Evolutionary conservation across 257 asterid species (phyloP), one percentile per base, ranked within the genome.

Genomic region (Penstemon eatonii): DNA sequence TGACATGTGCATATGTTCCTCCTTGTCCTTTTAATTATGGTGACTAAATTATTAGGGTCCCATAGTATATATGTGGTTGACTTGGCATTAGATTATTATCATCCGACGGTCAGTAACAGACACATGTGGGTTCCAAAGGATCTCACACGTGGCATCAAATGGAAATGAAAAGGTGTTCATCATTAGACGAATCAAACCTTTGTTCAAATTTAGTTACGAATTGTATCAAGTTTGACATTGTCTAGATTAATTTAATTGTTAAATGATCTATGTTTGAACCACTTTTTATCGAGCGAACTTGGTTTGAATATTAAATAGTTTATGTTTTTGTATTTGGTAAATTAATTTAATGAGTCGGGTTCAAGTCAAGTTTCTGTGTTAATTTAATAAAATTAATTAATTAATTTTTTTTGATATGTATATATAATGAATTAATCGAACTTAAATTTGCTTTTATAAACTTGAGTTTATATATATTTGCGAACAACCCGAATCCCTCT

Each of bases 1-100:
- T 69, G 76, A 79, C 86, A 78, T 78, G 85, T 78, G 86, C 82
- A 52, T 64, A 57, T 69, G 80, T 64, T 66, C 68, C 19, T 58
- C 71, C 40, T 80, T 71, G 80, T 78, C 73, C 57, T 62, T 41
- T 25, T 25, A 25, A 0, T 25, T 76, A 36, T 39, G 58, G 38
- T 57, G 39, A 45, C 44, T 69, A 63, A 50, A 60, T 6, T 33
- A 12, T 55, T 50, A 10, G 56, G 81, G 75, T 36, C 73, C 83
- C 72, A 46, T 42, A 62, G 58, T 46, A 15, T 4, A 11, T 12
- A 37, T 49, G 15, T 9, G 18, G 44, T 63, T 79, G 13, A 8
- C 44, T 7, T 9, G 3, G 73, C 84, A 25, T 58, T 44, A n/a
- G 82, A 76, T 74, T 61, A 9, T 25, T 36, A 4, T 7, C 56